These are phyloP conservation scores for Glonium stellatum DNA, from an alignment of 495 filamentous ascomycete genomes.

Conservation along the genomic window DNA sequence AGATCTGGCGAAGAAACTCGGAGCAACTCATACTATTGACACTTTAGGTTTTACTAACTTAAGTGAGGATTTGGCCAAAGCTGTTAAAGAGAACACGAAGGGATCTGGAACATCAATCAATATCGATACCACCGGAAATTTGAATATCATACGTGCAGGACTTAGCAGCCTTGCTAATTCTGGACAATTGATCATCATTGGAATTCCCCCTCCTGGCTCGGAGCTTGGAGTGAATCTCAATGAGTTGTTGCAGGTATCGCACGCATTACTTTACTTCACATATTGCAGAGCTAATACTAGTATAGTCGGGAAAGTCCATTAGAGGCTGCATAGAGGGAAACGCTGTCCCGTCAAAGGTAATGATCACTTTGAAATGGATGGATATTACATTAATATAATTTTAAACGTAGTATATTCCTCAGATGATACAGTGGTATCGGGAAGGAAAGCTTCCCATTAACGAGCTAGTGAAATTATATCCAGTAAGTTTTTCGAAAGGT, in stretches of 20 bases:
- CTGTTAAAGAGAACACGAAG: background rate
- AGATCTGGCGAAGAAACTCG: slow-evolving; percentile 9
- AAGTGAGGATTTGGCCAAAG: background rate
- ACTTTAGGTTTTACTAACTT: slow-evolving; percentile 2
- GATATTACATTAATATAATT: background rate
- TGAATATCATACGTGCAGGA: too few relatives aligned
- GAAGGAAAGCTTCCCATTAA: background rate
- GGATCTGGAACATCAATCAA: slow-evolving; percentile 4
- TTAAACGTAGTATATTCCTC: background rate
- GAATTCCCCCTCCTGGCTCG: background rate
- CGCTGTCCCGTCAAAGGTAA: background rate
- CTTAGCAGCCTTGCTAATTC: too few relatives aligned
- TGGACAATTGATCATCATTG: background rate
- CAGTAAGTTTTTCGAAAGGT: background rate
- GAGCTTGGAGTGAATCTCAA: background rate
- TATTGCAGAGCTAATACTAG: background rate
- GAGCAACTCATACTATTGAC: slow-evolving; percentile 12
- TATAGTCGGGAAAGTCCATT: background rate
- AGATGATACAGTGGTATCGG: background rate
- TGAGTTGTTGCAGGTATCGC: background rate
- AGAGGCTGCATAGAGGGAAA: background rate
- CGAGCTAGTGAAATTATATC: background rate
- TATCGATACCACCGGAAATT: slow-evolving; percentile 11
- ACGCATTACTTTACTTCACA: background rate
- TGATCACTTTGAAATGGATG: background rate